Base-by-base conservation (phyloP, 202 grass and related monocot species). In the Miscanthus sacchariflorus region DNA sequence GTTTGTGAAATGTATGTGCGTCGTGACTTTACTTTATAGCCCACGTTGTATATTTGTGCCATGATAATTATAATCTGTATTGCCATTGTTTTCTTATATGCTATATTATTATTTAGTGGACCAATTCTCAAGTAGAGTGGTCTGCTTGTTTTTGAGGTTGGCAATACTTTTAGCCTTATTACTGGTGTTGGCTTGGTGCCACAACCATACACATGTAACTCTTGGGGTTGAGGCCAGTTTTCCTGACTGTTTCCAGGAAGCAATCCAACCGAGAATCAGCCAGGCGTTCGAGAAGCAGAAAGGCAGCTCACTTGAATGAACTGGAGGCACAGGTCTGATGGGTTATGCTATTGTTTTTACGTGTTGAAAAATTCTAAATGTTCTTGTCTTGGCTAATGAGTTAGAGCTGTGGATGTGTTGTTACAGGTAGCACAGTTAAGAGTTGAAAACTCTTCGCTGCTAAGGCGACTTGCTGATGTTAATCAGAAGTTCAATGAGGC, bases 261-360 rank as follows among this genome's bases (percentile, higher is more conserved):
- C 90, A 94, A 84, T 98, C 96, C 24, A 98, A 98, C 74, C 85
- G 96, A 86, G 96, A 98, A 82, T 98, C 96, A 30, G 96, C 96
- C 72, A 95, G 96, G 84, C 93, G 96, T 54, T 98, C 96, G 7
- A 95, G 96, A 90, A 95, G 96, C 88, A 95, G 96, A 90, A 98
- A 95, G 74, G 89, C 94, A 81, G 92, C 93, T 77, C 96, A 98
- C 74, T 35, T 98, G 75, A 94, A 81, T 93, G 96, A 98, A 65
- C 80, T 98, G 23, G 96, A 98, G 56, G 88, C 84, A 69, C 93
- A 98, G 96, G 96, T 95, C 27, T 85, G 72, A 27, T 84, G 13
- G 45, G 58, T 65, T 76, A 64, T 52, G 15, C 48, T 64, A 4
- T 64, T 40, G 7, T 49, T 79, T 82, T 33, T 3, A 25, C 8